Base-by-base conservation (phyloP, 1,139 yeast genomes). In the Groenewaldozyma auringiensis region DNA sequence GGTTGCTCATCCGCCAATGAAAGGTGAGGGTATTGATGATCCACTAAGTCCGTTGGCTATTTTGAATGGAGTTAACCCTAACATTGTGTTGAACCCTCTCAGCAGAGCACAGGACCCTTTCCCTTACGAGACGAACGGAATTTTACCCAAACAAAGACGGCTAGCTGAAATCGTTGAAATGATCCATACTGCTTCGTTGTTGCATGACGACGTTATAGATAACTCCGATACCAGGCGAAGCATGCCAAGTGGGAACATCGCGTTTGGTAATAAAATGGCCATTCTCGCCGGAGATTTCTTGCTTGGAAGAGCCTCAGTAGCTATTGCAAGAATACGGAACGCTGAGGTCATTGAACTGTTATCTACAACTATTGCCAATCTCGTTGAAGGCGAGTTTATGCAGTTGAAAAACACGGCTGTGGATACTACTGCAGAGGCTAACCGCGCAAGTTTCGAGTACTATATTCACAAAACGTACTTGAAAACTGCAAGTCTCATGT, bases 381-480 rank as follows among this genome's bases (percentile, higher is more conserved):
- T 94, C 50, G 98, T 92, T 1, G 98, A 94, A 67, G 98, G 98
- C 41, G 98, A 92, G 66, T 89, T 92, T 62, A 89, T 92, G 97
- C 98, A 92, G 68, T 76, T 92, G 69, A 89, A 89, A 58, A 92
- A 92, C 65, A 87, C 96, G 0, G 94, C 88, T 2, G 70, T 72
- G 1, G 63, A 71, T 29, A 71, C 78, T 21, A 74, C 83, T 35
- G 89, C 84, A 58, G 71, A 72, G 44, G 81, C 85, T 44, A 80
- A 83, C 56, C 83, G 81, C 47, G 95, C 95, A 11, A 94, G 96
- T 1, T 89, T 92, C 64, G 95, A 92, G 61, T 92, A 92, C 65
- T 92, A 92, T 62, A 71, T 88, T 50, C 97, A 92, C 69, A 92
- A 92, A 66, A 89, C 98, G 0, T 92, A 92, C 62, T 74, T 92